Conservation (phyloP, 306 rosid genomes). For the Pachyrhizus erosus region DNA sequence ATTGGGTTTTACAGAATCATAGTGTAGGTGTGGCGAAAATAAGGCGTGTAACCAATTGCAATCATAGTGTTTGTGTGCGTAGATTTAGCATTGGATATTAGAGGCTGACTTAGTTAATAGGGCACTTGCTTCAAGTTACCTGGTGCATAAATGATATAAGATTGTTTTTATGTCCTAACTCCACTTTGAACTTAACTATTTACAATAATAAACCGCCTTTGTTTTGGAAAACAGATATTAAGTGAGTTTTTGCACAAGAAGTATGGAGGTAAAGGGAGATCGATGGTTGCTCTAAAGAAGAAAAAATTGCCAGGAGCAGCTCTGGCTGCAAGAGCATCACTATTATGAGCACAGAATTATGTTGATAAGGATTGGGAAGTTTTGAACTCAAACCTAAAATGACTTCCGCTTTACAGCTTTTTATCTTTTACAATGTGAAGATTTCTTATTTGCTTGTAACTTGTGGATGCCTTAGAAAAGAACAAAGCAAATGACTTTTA, state of each 20-base stretch:
- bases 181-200: slow-evolving; percentile 42
- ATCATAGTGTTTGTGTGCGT: not conserved
- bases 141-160: slow-evolving; percentile 5
- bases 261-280: slow-evolving; percentile 82
- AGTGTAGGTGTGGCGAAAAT: not conserved
- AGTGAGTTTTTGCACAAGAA: slow-evolving; percentile 65
- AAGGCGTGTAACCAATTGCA: not conserved
- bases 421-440: slow-evolving; percentile 33
- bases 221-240: slow-evolving; percentile 59
- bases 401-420: slow-evolving; percentile 37
- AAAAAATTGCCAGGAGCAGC: slow-evolving; percentile 48
- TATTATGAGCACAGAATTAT: slow-evolving; percentile 72
- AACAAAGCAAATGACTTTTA: slow-evolving; percentile 29
- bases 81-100: not conserved
- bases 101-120: not conserved
- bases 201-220: slow-evolving; percentile 30
- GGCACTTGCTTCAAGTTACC: not conserved
- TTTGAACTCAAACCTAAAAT: slow-evolving; percentile 66
- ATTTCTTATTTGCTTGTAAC: slow-evolving; percentile 37
- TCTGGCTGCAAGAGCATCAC: slow-evolving; percentile 70
- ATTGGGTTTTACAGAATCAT: not conserved
- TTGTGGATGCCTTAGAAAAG: slow-evolving; percentile 11
- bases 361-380: slow-evolving; percentile 73
- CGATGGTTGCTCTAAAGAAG: slow-evolving; percentile 49
- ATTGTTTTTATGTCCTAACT: slow-evolving; percentile 27